Percentiles rank a stretch among this genome's conserved stretches.
phyloP scores from a whole-genome alignment of 208 protist species.

The Trypanosoma scelopori region DNA sequence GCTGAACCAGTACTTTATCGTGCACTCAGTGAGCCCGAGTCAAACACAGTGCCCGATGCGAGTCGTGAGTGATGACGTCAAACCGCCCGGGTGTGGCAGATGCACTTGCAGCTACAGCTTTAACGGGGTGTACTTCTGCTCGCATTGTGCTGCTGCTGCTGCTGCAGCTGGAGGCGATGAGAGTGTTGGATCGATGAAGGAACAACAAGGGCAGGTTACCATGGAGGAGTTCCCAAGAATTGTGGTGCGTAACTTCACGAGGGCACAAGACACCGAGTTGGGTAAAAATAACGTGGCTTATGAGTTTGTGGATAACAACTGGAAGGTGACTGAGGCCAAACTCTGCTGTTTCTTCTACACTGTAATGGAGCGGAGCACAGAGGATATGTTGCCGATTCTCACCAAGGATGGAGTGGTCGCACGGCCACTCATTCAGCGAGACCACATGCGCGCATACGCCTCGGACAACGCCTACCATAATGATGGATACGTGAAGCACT shows the following conservation, averaged over 20 bases:
- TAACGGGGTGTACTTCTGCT: slow-evolving; percentile 19
- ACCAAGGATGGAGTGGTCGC: neutral
- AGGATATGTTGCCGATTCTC: neutral
- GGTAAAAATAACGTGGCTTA: slow-evolving; percentile 5
- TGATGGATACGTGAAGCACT: neutral
- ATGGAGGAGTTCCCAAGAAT: slow-evolving; percentile 12
- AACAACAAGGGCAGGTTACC: neutral
- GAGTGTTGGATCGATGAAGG: neutral
- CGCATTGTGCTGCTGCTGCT: neutral
- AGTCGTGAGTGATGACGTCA: neutral
- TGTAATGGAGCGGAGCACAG: neutral
- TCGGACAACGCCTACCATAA: slow-evolving; percentile 6
- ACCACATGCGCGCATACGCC: slow-evolving; percentile 20
- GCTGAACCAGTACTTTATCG: slow-evolving; percentile 43
- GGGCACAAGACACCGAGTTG: neutral
- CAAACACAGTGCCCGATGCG: neutral
- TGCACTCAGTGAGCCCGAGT: slow-evolving; percentile 17
- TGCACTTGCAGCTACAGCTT: slow-evolving; percentile 14
- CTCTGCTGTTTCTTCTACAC: slow-evolving; percentile 22
- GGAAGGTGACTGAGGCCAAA: slow-evolving; percentile 15
- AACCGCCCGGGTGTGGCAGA: neutral
- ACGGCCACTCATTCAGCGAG: slow-evolving; percentile 15
- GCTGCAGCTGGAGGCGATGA: neutral
- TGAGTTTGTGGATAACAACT: slow-evolving; percentile 13
- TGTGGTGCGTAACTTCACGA: slow-evolving; percentile 23